A percentile compares a stretch with the other conserved stretches of the same genome.
These are phyloP conservation scores for Lanzia echinophila DNA, from an alignment of 2,329 filamentous ascomycete genomes.

Conservation along the genomic window DNA sequence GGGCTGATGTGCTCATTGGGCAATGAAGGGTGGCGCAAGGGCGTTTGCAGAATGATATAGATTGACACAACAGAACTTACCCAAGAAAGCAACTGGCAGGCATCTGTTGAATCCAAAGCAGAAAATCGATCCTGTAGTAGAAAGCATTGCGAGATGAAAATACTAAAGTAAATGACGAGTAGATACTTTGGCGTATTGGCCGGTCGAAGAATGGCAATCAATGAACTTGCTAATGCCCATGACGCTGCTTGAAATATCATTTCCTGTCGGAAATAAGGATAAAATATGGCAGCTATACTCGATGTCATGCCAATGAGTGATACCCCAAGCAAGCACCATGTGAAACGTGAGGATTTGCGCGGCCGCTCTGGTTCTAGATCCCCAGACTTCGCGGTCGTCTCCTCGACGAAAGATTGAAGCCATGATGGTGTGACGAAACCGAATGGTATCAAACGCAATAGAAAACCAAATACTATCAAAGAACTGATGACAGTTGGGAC, in stretches of 20 bases:
- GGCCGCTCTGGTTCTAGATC: slow-evolving; percentile 24
- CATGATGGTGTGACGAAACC: slow-evolving; percentile 38
- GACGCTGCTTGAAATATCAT: slow-evolving; percentile 25
- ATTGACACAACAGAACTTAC: slow-evolving; percentile 41
- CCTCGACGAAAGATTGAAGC: slow-evolving; percentile 45
- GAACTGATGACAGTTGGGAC: slow-evolving; percentile 26
- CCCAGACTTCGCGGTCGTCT: slow-evolving; percentile 32
- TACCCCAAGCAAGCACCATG: slow-evolving; percentile 33
- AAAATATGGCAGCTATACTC: slow-evolving; percentile 29
- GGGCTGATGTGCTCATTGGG: slow-evolving; percentile 51
- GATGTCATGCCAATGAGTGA: slow-evolving; percentile 33
- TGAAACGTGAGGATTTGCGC: slow-evolving; percentile 24
- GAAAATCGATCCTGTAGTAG: slow-evolving; percentile 30
- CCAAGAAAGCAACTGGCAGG: slow-evolving; percentile 29
- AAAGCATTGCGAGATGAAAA: slow-evolving; percentile 21
- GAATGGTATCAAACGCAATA: slow-evolving; percentile 19
- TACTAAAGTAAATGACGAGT: slow-evolving; percentile 17
- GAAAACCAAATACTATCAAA: slow-evolving; percentile 26
- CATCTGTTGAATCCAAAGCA: slow-evolving; percentile 5
- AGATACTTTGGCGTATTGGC: slow-evolving; percentile 22
- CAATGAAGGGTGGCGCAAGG: slow-evolving; percentile 55
- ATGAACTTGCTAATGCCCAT: slow-evolving; percentile 21
- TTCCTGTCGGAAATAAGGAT: slow-evolving; percentile 23
- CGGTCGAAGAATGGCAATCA: slow-evolving; percentile 20
- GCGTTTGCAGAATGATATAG: slow-evolving; percentile 57